A percentile compares a stretch with the other conserved stretches of the same genome.
phyloP scores from a whole-genome alignment of 2,329 filamentous ascomycete species.

The Stagonosporopsis vannaccii region DNA sequence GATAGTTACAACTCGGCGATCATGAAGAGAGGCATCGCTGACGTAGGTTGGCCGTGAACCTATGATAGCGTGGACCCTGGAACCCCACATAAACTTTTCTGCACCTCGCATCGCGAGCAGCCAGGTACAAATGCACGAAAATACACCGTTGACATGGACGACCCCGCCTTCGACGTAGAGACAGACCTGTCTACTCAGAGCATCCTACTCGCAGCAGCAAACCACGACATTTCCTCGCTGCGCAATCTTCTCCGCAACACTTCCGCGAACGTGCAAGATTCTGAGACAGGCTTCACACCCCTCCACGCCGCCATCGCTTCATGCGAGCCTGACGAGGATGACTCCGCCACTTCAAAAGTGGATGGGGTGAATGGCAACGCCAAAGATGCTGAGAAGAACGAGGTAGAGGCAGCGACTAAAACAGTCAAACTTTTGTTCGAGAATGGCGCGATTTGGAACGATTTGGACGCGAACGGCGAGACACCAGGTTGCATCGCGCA shows the following conservation, averaged over 20 bases:
- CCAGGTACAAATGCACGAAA: background rate
- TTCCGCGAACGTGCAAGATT: conserved; percentile 79
- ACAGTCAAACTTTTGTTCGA: conserved; percentile 80
- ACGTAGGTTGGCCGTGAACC: background rate
- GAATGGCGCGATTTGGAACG: conserved; percentile 96
- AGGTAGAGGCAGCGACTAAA: conserved; percentile 65
- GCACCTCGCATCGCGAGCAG: conserved; percentile 5
- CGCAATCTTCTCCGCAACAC: conserved; percentile 71
- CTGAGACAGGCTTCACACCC: conserved; percentile 83
- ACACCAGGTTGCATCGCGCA: conserved; percentile 89
- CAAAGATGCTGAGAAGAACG: conserved; percentile 44
- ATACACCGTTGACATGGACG: conserved; percentile 33
- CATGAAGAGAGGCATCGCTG: background rate
- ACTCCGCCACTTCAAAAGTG: conserved; percentile 38
- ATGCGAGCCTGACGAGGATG: conserved; percentile 55
- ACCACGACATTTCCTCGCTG: conserved; percentile 72
- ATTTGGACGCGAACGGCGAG: conserved; percentile 84
- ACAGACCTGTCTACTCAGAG: conserved; percentile 61
- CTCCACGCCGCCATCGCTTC: conserved; percentile 87
- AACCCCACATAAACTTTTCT: conserved; percentile 15
- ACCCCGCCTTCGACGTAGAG: conserved; percentile 46
- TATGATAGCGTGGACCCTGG: conserved; percentile 12
- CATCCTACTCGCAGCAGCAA: conserved; percentile 70
- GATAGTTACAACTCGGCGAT: background rate
- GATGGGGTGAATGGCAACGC: conserved; percentile 32